Percentiles rank a stretch among this genome's conserved stretches.
Conservation (phyloP, 352 stramenopile species). For the Salisapilia sapeloensis region DNA sequence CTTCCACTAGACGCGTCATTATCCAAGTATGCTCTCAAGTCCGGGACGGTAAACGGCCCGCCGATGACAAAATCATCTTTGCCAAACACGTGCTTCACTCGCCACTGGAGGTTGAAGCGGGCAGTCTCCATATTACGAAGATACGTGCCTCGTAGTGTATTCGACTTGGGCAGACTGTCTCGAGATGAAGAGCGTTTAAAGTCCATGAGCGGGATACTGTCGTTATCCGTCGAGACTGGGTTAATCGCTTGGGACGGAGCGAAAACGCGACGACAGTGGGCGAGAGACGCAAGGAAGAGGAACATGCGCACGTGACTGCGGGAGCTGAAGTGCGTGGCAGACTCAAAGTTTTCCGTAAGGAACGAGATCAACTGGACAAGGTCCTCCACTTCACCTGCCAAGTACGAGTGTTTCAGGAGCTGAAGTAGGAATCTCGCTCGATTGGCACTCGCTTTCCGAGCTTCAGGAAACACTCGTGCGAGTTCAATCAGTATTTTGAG, state of each 20-base stretch:
- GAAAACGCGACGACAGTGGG: slow-evolving; percentile 17
- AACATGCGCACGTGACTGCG: slow-evolving; percentile 38
- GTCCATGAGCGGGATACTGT: slow-evolving; percentile 57
- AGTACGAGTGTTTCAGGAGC: slow-evolving; percentile 24
- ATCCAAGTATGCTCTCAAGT: slow-evolving; percentile 35
- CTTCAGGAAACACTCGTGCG: slow-evolving; percentile 26
- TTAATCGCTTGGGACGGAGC: neutral
- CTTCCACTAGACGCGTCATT: slow-evolving; percentile 14
- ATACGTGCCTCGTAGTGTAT: slow-evolving; percentile 42
- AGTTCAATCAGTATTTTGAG: slow-evolving; percentile 56
- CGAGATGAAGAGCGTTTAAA: slow-evolving; percentile 20
- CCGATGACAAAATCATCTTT: slow-evolving; percentile 7
- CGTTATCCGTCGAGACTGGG: slow-evolving; percentile 6
- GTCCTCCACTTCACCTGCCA: slow-evolving; percentile 32
- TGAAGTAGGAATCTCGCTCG: slow-evolving; percentile 23
- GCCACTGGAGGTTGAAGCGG: slow-evolving; percentile 49
- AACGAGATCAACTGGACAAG: slow-evolving; percentile 44
- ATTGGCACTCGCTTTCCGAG: slow-evolving; percentile 16
- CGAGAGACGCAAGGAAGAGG: slow-evolving; percentile 40
- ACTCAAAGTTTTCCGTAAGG: slow-evolving; percentile 19
- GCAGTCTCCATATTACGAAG: slow-evolving; percentile 39
- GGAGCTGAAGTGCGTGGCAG: slow-evolving; percentile 25
- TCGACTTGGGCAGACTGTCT: slow-evolving; percentile 21
- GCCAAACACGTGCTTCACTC: slow-evolving; percentile 14
- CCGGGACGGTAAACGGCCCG: slow-evolving; percentile 33